A percentile compares a stretch with the other conserved stretches of the same genome.
These are phyloP conservation scores for Ganoderma sinense DNA, from an alignment of 1,284 basidiomycete species.

Conservation along the genomic window DNA sequence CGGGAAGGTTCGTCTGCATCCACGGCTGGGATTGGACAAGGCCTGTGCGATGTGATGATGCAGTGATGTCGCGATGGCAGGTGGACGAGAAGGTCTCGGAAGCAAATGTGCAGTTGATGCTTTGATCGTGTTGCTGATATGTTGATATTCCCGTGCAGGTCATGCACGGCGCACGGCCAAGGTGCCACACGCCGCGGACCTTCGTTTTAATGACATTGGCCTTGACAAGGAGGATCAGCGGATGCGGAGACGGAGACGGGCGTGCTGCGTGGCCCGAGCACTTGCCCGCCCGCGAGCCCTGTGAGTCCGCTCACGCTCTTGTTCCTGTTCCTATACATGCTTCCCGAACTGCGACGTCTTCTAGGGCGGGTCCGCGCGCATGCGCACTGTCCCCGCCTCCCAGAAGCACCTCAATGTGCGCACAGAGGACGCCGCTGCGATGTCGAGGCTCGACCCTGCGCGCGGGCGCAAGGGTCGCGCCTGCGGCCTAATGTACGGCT, in stretches of 20 bases:
- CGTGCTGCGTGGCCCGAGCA: not conserved
- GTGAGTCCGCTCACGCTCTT: not conserved
- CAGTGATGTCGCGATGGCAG: not conserved
- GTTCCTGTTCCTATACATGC: not conserved
- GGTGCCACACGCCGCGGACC: not conserved
- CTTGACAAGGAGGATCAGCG: not conserved
- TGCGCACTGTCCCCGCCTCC: not conserved
- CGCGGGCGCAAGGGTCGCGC: not conserved
- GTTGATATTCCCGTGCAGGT: not conserved
- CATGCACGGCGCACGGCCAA: not conserved
- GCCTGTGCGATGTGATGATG: not conserved
- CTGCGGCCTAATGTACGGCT: not conserved
- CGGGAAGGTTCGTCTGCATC: not conserved
- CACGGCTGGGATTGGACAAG: not conserved
- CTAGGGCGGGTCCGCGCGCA: not conserved
- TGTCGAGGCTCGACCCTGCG: not conserved
- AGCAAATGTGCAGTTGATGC: not conserved
- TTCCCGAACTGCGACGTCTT: not conserved
- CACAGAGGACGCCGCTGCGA: not conserved
- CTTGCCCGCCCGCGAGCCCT: not conserved
- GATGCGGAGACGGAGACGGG: not conserved
- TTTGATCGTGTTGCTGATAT: conserved; percentile 3
- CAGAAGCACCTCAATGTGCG: not conserved
- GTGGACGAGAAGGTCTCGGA: too few species aligned
- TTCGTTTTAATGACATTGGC: not conserved